phyloP scores from a whole-genome alignment of 495 filamentous ascomycete genomes.

The Lasiosphaeris hirsuta region DNA sequence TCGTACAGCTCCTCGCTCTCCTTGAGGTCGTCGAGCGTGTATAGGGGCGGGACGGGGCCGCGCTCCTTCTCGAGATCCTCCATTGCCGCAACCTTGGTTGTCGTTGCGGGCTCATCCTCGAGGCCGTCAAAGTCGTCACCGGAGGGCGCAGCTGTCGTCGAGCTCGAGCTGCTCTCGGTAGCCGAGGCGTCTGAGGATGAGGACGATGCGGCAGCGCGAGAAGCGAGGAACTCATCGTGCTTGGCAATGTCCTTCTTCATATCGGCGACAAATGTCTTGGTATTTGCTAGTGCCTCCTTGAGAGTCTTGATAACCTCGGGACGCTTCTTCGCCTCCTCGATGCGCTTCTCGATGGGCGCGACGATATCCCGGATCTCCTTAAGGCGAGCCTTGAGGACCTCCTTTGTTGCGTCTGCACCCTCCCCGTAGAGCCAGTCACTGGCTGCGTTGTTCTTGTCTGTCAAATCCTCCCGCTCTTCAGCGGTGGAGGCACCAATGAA shows the following conservation, averaged over 20 bases:
- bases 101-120: conserved; percentile 50
- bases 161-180: conserved; percentile 23
- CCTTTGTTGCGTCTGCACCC: conserved; percentile 67
- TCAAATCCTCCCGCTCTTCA: conserved; percentile 58
- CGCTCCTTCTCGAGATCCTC: conserved; percentile 38
- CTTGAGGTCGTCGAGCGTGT: conserved; percentile 60
- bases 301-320: conserved; percentile 63
- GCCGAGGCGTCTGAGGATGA: conserved; percentile 38
- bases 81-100: conserved; percentile 36
- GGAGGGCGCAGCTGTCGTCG: conserved; percentile 39
- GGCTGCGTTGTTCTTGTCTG: conserved; percentile 59
- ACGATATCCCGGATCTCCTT: conserved; percentile 69
- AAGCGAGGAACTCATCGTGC: conserved; percentile 45
- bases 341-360: conserved; percentile 62
- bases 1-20: conserved; percentile 48
- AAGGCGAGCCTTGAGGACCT: conserved; percentile 67
- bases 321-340: conserved; percentile 62
- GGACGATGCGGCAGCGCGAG: conserved; percentile 36
- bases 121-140: conserved; percentile 59
- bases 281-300: conserved; percentile 57
- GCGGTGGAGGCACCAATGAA: conserved; percentile 69
- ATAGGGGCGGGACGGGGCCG: conserved; percentile 51
- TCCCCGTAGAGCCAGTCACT: conserved; percentile 91
- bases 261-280: conserved; percentile 46
- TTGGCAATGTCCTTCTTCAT: conserved; percentile 50